phyloP scores from a whole-genome alignment of 495 filamentous ascomycete species.

The Penicillium cinerascens region DNA sequence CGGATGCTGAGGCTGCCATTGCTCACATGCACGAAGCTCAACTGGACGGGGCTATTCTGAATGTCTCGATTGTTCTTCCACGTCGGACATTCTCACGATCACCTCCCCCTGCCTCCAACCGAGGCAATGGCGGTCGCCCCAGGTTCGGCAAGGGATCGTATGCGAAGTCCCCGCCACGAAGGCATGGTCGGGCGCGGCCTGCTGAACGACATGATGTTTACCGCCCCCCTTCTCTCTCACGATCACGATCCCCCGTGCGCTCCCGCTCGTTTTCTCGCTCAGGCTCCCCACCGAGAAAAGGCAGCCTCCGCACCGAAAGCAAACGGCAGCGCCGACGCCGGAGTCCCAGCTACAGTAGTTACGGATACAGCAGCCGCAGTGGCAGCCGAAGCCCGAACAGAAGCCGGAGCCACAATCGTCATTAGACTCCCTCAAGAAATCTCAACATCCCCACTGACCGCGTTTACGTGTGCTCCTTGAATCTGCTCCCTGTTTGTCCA shows the following conservation, averaged over 20 bases:
- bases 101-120: conserved; percentile 36
- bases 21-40: conserved; percentile 98
- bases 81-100: conserved; percentile 60
- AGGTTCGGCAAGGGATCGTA: conserved; percentile 34
- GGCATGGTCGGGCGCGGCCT: conserved; percentile 36
- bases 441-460: not conserved
- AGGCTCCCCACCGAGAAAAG: conserved; percentile 33
- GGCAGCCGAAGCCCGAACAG: conserved; percentile 44
- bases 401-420: conserved; percentile 35
- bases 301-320: conserved; percentile 28
- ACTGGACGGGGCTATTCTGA: conserved; percentile 81
- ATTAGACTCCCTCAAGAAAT: conserved; percentile 11
- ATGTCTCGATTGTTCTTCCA: conserved; percentile 90
- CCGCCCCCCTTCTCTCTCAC: conserved; percentile 44
- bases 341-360: conserved; percentile 55
- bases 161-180: conserved; percentile 34
- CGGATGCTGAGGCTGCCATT: conserved; percentile 84
- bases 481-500: not conserved
- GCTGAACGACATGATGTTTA: conserved; percentile 49
- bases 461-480: too few species aligned
- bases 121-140: conserved; percentile 29
- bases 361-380: conserved; percentile 47
- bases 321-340: conserved; percentile 40
- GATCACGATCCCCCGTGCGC: conserved; percentile 42
- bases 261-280: conserved; percentile 37